Percentiles rank a stretch among this genome's conserved stretches.
These are phyloP conservation scores for Notholithocarpus densiflorus DNA, from an alignment of 306 rosid species.

Conservation along the genomic window DNA sequence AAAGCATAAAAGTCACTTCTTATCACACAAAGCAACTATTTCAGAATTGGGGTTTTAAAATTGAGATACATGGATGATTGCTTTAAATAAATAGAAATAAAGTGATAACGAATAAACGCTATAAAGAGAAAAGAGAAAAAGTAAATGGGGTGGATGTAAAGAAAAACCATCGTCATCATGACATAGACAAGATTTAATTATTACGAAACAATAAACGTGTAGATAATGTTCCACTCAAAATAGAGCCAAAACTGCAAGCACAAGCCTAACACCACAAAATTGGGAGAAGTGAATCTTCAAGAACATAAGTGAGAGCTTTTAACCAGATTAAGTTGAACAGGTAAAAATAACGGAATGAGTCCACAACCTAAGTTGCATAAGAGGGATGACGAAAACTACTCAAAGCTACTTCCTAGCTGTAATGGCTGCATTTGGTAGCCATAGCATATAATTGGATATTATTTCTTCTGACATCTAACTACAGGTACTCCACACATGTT, in stretches of 20 bases:
- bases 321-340: background rate
- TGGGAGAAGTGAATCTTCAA: background rate
- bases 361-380: background rate
- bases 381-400: background rate
- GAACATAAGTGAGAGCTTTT: background rate
- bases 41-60: background rate
- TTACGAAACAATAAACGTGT: background rate
- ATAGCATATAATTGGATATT: background rate
- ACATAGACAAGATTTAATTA: background rate
- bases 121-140: background rate
- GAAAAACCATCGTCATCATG: background rate
- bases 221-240: background rate
- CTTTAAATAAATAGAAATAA: background rate
- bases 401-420: background rate
- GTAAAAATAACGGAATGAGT: background rate
- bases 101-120: background rate
- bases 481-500: background rate
- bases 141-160: background rate
- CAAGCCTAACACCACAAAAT: background rate
- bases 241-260: background rate
- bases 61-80: background rate
- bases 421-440: background rate
- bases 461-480: background rate
- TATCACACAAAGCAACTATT: background rate
- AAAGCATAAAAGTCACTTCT: background rate